phyloP scores from a whole-genome alignment of 2,329 filamentous ascomycete species.

The Nectriaceae sp. region DNA sequence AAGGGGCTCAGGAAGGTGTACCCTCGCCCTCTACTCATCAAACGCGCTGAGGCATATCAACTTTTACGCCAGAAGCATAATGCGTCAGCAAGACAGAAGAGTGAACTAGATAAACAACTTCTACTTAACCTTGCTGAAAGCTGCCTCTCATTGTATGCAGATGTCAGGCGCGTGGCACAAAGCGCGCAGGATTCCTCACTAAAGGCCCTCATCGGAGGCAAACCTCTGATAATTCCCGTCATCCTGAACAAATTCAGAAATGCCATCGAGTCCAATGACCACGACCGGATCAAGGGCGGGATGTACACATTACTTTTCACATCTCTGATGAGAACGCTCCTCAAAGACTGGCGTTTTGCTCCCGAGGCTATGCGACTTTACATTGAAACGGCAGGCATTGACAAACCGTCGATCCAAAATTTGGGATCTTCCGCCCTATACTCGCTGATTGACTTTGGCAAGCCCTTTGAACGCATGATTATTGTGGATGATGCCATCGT shows the following conservation, averaged over 20 bases:
- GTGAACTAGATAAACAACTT: conserved; percentile 83
- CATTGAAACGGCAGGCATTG: conserved; percentile 84
- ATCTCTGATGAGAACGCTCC: conserved; percentile 82
- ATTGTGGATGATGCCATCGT: conserved; percentile 74
- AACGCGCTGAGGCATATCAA: conserved; percentile 92
- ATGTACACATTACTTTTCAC: conserved; percentile 91
- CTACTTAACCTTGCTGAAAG: conserved; percentile 88
- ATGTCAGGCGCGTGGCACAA: conserved; percentile 93
- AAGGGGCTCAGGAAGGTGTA: conserved; percentile 91
- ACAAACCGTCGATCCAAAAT: conserved; percentile 93
- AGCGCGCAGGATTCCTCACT: conserved; percentile 90
- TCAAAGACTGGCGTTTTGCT: conserved; percentile 92
- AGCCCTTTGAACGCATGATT: conserved; percentile 82
- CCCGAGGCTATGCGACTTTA: conserved; percentile 88
- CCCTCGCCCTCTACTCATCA: conserved; percentile 86
- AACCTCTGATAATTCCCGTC: conserved; percentile 86
- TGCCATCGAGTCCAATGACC: conserved; percentile 78
- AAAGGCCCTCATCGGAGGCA: conserved; percentile 85
- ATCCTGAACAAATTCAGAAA: conserved; percentile 77
- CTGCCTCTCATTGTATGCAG: conserved; percentile 87
- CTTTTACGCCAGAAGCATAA: conserved; percentile 94
- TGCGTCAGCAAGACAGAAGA: conserved; percentile 82
- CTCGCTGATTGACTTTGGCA: conserved; percentile 88
- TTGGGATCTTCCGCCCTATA: conserved; percentile 81
- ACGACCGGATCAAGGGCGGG: conserved; percentile 90